These are phyloP conservation scores for Luzula sylvatica DNA, from an alignment of 176 grass and related monocot species.

Conservation along the genomic window DNA sequence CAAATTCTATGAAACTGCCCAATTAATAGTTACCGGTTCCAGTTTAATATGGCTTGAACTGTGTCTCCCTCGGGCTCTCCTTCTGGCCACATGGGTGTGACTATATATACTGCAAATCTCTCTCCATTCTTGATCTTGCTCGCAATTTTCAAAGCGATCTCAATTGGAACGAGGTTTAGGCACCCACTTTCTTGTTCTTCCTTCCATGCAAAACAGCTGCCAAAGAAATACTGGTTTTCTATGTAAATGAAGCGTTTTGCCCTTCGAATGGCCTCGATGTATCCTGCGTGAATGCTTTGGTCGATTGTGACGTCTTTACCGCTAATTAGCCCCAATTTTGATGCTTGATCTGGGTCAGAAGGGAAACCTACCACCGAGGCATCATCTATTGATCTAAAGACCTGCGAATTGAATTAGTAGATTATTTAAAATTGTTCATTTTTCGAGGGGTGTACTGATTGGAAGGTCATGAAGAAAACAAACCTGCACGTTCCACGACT, in stretches of 20 bases:
- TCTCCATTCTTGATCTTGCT: conserved; percentile 51
- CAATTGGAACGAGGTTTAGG: conserved; percentile 70
- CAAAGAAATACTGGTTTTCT: conserved; percentile 97
- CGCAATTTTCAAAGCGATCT: conserved; percentile 73
- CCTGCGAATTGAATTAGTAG: neutral
- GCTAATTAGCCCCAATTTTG: conserved; percentile 43
- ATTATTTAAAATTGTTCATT: neutral
- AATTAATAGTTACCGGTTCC: conserved; percentile 27
- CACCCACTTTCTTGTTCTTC: conserved; percentile 49
- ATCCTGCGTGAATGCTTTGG: conserved; percentile 56
- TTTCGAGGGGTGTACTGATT: neutral
- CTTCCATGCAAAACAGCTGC: conserved; percentile 63
- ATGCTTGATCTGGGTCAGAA: conserved; percentile 23
- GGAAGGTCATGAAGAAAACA: too few species aligned
- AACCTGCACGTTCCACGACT: conserved; percentile 70
- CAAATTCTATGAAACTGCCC: neutral
- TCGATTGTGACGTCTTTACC: conserved; percentile 59
- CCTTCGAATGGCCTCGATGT: conserved; percentile 71
- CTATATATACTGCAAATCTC: conserved; percentile 59
- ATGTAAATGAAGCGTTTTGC: conserved; percentile 74
- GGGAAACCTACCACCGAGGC: conserved; percentile 73
- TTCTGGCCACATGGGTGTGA: conserved; percentile 93
- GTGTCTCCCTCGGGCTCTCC: conserved; percentile 40
- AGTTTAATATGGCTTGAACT: conserved; percentile 68
- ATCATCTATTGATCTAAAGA: conserved; percentile 82